phyloP scores from a whole-genome alignment of 2,329 filamentous ascomycete genomes.

The Fusarium sp. region DNA sequence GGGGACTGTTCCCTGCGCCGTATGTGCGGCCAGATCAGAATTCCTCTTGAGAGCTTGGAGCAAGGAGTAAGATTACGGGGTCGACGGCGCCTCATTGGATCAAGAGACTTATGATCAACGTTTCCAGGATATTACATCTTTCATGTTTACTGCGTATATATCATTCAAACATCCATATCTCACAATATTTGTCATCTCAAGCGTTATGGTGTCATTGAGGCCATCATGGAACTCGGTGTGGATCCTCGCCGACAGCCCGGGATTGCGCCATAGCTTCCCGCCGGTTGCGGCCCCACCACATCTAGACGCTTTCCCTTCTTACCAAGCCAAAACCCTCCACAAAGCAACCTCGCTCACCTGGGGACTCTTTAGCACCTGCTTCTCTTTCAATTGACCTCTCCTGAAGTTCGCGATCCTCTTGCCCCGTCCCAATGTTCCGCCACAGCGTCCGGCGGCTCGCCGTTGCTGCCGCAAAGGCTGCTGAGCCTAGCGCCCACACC shows the following conservation, averaged over 20 bases:
- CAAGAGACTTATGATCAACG: not conserved
- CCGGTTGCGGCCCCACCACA: slow-evolving; percentile 44
- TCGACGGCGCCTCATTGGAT: not conserved
- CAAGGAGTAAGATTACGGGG: not conserved
- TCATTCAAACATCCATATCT: not conserved
- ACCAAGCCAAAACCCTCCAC: slow-evolving; percentile 21
- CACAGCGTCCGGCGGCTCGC: slow-evolving; percentile 72
- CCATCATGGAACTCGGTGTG: slow-evolving; percentile 40
- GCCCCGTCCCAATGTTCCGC: slow-evolving; percentile 66
- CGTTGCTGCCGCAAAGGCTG: slow-evolving; percentile 58
- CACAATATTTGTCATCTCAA: not conserved
- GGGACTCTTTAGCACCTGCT: slow-evolving; percentile 8
- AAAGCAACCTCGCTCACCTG: slow-evolving; percentile 11
- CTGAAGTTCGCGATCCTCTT: slow-evolving; percentile 10
- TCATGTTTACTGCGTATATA: not conserved
- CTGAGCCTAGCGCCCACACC: slow-evolving; percentile 64
- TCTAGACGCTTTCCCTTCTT: slow-evolving; percentile 22
- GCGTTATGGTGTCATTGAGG: not conserved
- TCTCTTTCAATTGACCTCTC: slow-evolving; percentile 27
- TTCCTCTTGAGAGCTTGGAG: slow-evolving; percentile 8
- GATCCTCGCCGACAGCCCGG: slow-evolving; percentile 39
- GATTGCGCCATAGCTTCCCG: slow-evolving; percentile 43
- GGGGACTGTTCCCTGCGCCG: slow-evolving; percentile 80
- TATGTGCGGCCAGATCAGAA: slow-evolving; percentile 67
- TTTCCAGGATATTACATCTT: slow-evolving; percentile 1